phyloP scores from a whole-genome alignment of 345 rosid species.

The Orychophragmus violaceus region DNA sequence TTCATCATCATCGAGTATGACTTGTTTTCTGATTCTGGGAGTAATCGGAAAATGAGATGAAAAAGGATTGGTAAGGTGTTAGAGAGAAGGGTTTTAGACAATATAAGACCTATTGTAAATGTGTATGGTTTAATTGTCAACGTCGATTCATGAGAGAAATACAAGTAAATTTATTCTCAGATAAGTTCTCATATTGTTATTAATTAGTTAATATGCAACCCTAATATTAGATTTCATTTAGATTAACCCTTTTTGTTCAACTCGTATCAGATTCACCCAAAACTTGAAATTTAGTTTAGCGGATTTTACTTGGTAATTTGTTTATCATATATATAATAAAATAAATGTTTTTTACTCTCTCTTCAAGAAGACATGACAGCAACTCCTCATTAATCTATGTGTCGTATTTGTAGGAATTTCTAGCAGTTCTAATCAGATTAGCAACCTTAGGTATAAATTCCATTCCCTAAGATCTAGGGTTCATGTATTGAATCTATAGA shows the following conservation, averaged over 20 bases:
- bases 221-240: not conserved
- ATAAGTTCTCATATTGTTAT: not conserved
- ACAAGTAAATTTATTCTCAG: not conserved
- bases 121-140: slow-evolving; percentile 4
- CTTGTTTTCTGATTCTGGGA: slow-evolving; percentile 35
- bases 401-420: no score
- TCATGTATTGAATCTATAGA: no score
- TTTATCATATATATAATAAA: no score
- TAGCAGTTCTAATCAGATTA: no score
- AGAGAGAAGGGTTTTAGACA: slow-evolving; percentile 77
- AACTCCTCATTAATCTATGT: no score
- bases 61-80: slow-evolving; percentile 38
- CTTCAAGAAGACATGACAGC: no score
- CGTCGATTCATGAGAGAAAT: not conserved
- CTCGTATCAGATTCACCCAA: no score
- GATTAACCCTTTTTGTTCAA: not conserved
- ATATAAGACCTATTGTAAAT: slow-evolving; percentile 10
- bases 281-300: no score
- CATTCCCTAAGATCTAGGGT: no score
- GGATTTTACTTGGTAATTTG: no score
- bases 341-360: no score
- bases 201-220: not conserved
- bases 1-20: slow-evolving; percentile 40
- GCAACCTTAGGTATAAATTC: no score
- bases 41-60: slow-evolving; percentile 32